Evolutionary conservation across 306 rosid species (phyloP).

Genomic region (Vigna nakashimae): DNA sequence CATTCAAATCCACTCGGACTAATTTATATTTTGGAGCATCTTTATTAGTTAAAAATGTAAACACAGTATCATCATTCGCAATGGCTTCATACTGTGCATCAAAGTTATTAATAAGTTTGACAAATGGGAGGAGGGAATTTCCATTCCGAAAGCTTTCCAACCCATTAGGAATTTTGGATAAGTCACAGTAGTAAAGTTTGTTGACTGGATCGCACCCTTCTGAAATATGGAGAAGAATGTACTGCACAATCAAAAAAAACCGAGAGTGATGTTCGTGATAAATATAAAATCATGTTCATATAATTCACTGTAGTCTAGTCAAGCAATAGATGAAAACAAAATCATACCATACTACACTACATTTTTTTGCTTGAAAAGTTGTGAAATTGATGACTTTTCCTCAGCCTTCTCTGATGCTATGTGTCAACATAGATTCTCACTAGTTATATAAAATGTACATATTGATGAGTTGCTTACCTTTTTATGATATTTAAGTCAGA

Average conservation of each 20-base stretch:
- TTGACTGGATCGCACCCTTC: conserved; percentile 97
- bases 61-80: too few relatives aligned
- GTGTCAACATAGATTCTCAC: conserved; percentile 12
- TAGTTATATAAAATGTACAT: conserved; percentile 18
- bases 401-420: conserved; percentile 6
- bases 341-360: conserved; percentile 14
- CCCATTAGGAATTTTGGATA: conserved; percentile 68
- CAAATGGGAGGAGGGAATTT: too few relatives aligned
- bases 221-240: conserved; percentile 58
- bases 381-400: conserved; percentile 29
- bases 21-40: too few relatives aligned
- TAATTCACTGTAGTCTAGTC: conserved; percentile 17
- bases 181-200: conserved; percentile 88
- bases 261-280: conserved; percentile 27
- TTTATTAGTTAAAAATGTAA: too few relatives aligned
- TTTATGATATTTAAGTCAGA: conserved; percentile 10
- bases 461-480: neutral
- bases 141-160: conserved; percentile 69
- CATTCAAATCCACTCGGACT: too few relatives aligned
- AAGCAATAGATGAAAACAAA: conserved; percentile 21
- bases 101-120: too few relatives aligned
- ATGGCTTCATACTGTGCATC: too few relatives aligned
- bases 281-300: conserved; percentile 21
- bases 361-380: conserved; percentile 28
- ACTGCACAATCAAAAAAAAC: conserved; percentile 63